Base-by-base conservation (phyloP, 2,329 filamentous ascomycete species). In the Hymenoscyphus albidus region DNA sequence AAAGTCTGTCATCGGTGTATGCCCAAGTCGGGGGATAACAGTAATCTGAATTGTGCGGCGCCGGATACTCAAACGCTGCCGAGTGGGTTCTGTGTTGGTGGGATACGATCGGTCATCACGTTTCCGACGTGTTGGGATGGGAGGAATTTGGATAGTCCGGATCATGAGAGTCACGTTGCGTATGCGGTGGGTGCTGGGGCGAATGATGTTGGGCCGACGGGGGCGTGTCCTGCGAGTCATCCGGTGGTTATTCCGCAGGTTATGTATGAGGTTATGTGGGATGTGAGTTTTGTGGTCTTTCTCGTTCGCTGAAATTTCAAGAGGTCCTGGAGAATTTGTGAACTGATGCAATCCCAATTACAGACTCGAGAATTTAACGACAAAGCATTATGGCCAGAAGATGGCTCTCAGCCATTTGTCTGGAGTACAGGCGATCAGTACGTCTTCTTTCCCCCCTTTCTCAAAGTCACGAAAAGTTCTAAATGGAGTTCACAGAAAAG, bases 251-350 rank as follows among this genome's bases (percentile, higher is more conserved):
- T 80, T 32, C 79, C 79, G 16, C 78, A 80, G 75, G 72, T 81
- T 74, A 80, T 80, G 79, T 81, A 80, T 74, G 79, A 81, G 74
- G 71, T 81, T 58, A 80, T 81, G 78, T 81, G 79, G 79, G 78
- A 81, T 71, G 75, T 77, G 27, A 76, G 75, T 74, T 76, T 75
- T 74, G 74, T 77, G 66, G 42, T 61, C 38, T 22, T 58, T 56
- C 9, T 5, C 2, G 9, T 35, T 35, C 9, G 35, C 35, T 35
- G 3, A 35, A 35, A 35, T 35, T 6, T 10, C 9, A 4, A 4
- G 5, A 35, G 9, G 35, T 7, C 5, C 35, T 35, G 35, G 9
- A n/a, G n/a, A 48, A 5, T 14, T n/a, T 48, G 16, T 48, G 18
- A 61, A 58, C 48, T 58, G 16, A 60, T 54, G 48, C 7, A 60